A percentile compares a stretch with the other conserved stretches of the same genome.
Evolutionary conservation across 169 alveolate species (phyloP).

Genomic region (Plasmodium adleri): DNA sequence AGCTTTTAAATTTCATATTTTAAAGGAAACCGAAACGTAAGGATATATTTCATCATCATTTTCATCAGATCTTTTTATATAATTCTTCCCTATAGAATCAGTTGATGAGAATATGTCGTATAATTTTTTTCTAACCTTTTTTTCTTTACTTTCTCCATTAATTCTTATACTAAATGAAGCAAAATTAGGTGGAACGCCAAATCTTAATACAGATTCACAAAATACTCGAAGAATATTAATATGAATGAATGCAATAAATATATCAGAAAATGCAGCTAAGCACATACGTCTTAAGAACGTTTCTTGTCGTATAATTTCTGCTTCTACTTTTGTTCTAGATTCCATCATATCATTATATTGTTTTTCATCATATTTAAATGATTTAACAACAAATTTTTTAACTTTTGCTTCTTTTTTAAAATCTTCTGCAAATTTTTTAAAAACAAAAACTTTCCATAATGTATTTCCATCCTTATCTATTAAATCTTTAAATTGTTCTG

Average conservation of each 20-base stretch:
- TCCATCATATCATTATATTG: slow-evolving; percentile 85
- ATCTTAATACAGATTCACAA: slow-evolving; percentile 92
- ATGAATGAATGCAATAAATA: slow-evolving; percentile 90
- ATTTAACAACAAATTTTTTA: slow-evolving; percentile 83
- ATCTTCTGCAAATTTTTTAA: slow-evolving; percentile 83
- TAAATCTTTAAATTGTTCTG: slow-evolving; percentile 81
- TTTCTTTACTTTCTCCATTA: slow-evolving; percentile 70
- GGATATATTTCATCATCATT: slow-evolving; percentile 71
- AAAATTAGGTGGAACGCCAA: slow-evolving; percentile 93
- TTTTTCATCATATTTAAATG: slow-evolving; percentile 88
- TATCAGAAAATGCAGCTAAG: slow-evolving; percentile 91
- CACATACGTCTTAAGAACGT: slow-evolving; percentile 89
- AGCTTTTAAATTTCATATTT: slow-evolving; percentile 6
- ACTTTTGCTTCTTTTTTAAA: slow-evolving; percentile 85
- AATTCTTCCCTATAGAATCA: slow-evolving; percentile 60
- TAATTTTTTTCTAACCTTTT: slow-evolving; percentile 62
- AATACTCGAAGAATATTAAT: slow-evolving; percentile 92
- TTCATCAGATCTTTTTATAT: slow-evolving; percentile 41
- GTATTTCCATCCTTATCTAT: slow-evolving; percentile 85
- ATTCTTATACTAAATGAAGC: slow-evolving; percentile 85
- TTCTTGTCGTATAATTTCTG: slow-evolving; percentile 89
- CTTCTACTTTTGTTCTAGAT: slow-evolving; percentile 85
- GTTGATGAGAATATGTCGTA: slow-evolving; percentile 43
- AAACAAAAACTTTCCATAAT: slow-evolving; percentile 86
- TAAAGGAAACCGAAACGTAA: slow-evolving; percentile 64